Conservation (phyloP, 2,329 filamentous ascomycete species). For the Botryotinia calthae region DNA sequence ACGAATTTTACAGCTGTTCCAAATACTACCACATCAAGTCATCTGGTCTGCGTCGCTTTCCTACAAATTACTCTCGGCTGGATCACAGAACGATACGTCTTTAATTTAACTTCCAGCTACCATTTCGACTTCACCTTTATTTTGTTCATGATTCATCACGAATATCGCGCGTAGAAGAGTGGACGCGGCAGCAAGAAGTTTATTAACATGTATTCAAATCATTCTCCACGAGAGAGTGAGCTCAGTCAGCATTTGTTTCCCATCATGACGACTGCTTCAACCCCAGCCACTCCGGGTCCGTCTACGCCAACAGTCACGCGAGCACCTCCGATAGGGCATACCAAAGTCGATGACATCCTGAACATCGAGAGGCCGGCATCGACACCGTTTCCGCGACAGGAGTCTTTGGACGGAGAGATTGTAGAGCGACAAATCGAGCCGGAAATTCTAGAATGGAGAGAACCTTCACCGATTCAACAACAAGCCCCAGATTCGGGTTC, state of each 20-base stretch:
- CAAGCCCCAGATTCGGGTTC: slow-evolving; percentile 18
- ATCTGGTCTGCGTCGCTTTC: neutral
- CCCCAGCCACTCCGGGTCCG: slow-evolving; percentile 37
- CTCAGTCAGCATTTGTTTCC: slow-evolving; percentile 27
- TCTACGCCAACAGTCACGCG: slow-evolving; percentile 36
- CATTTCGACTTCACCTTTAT: slow-evolving; percentile 5
- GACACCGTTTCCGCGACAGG: slow-evolving; percentile 38
- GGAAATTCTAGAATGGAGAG: neutral
- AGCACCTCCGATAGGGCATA: slow-evolving; percentile 28
- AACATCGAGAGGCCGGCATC: slow-evolving; percentile 37
- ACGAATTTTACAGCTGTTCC: neutral
- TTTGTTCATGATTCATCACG: slow-evolving; percentile 11
- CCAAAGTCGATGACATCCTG: slow-evolving; percentile 33
- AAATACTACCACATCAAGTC: neutral
- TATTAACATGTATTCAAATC: slow-evolving; percentile 5
- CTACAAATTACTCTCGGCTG: neutral
- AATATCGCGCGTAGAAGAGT: slow-evolving; percentile 9
- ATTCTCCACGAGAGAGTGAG: slow-evolving; percentile 27
- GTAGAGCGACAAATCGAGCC: slow-evolving; percentile 23
- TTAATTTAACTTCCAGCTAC: neutral
- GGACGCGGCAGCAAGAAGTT: neutral
- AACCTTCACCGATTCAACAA: slow-evolving; percentile 11
- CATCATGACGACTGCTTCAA: slow-evolving; percentile 37
- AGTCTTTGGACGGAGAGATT: slow-evolving; percentile 34
- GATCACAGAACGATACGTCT: neutral